A percentile compares a stretch with the other conserved stretches of the same genome.
Conservation (phyloP, 129 eudicot genomes). For the Artemisia argyi region DNA sequence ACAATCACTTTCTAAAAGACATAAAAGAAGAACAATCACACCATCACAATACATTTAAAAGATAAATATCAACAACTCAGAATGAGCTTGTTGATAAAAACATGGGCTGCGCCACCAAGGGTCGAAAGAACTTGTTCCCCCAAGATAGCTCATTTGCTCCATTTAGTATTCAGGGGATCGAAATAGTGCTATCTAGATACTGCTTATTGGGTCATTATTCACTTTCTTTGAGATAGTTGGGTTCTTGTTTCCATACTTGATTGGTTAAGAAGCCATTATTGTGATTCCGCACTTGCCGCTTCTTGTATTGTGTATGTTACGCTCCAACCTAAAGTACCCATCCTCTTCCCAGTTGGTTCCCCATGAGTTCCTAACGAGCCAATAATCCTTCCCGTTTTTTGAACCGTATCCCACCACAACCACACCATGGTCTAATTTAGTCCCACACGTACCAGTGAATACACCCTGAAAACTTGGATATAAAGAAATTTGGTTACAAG, state of each 20-base stretch:
- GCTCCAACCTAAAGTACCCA: constrained; percentile 74
- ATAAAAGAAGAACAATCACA: constrained; percentile 11
- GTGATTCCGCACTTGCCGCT: constrained; percentile 86
- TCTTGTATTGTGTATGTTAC: constrained; percentile 35
- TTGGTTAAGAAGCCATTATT: constrained; percentile 77
- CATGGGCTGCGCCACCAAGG: constrained; percentile 10
- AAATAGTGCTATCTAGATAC: constrained; percentile 15
- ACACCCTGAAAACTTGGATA: too few relatives aligned
- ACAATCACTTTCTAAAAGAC: constrained; percentile 16
- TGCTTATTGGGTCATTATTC: constrained; percentile 39
- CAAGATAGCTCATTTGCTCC: constrained; percentile 17
- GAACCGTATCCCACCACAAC: constrained; percentile 91
- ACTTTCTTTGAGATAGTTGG: constrained; percentile 27
- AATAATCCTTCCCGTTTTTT: constrained; percentile 67
- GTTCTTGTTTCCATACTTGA: constrained; percentile 37
- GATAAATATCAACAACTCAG: constrained; percentile 10
- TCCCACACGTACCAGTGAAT: too few relatives aligned
- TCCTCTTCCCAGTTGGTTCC: constrained; percentile 86
- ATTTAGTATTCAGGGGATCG: neutral
- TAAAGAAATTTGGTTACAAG: too few relatives aligned
- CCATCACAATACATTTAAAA: constrained; percentile 26
- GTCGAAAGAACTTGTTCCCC: neutral
- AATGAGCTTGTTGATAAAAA: constrained; percentile 16
- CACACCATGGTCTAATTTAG: constrained; percentile 58
- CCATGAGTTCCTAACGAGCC: constrained; percentile 91